Evolutionary conservation across 1,284 basidiomycete species (phyloP), one percentile per base, ranked within the genome.

Genomic region (Grifola frondosa): DNA sequence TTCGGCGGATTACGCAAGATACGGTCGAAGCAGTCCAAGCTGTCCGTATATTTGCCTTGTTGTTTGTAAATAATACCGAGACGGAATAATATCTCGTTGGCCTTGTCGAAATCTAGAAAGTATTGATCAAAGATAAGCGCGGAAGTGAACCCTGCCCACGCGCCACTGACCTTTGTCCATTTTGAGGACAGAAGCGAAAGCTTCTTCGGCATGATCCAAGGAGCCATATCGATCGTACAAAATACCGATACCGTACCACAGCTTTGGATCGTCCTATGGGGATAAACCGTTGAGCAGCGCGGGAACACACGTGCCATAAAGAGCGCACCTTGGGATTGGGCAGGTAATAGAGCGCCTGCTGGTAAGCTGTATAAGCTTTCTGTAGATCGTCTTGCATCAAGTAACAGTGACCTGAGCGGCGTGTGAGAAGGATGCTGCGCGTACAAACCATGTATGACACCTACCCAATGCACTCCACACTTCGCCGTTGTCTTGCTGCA

Each of bases 1-100:
- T 84, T 87, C 12, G 97, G 96, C 4, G 97, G 96, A 59, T 93
- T 96, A 56, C 88, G 86, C 47, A 99, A 81, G 48, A 99, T 99
- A 60, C 91, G 91, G 59, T 95, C 91, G 72, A 99, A 99, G 71
- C 94, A 97, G 40, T 84, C 80, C 17, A 97, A 75, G 20, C 84
- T 88, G 16, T 91, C 86, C 4, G 80, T 70, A 57, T 91, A 96
- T 69, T 97, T 97, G 62, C 88, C 84, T 65, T 98, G 96, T 62
- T 98, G 95, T 71, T 99, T 99, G 79, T 99, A 99, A 54, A 99
- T 99, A 61, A 99, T 99, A 25, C 97, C 97, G 6, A 99, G 80
- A 19, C 96, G 84, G 74, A 99, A 99, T 42, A 97, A 87, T 53
- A 99, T 98, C 64, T 99, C 97, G 66, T 99, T 98, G 30, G 94